phyloP scores from a whole-genome alignment of 177 flowering plant genomes.

The Vitis hybrid region DNA sequence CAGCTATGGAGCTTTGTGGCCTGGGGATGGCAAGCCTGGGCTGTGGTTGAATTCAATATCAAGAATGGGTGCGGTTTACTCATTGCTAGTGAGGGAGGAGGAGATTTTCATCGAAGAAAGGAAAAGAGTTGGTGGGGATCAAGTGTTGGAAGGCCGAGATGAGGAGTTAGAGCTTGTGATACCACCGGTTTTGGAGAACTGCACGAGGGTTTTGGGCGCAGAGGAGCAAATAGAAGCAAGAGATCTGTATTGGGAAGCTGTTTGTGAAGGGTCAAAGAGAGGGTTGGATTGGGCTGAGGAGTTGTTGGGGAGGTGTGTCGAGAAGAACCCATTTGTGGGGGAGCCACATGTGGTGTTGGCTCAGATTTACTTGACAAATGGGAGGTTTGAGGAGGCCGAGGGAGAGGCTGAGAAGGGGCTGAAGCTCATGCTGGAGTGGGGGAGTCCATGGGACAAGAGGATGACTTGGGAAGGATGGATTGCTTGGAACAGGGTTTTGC shows the following conservation, averaged over 20 bases:
- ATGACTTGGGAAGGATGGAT: constrained; percentile 97
- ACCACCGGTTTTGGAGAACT: constrained; percentile 73
- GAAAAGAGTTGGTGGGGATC: constrained; percentile 22
- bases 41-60: constrained; percentile 86
- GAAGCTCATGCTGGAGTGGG: constrained; percentile 77
- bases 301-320: constrained; percentile 46
- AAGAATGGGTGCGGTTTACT: constrained; percentile 75
- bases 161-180: constrained; percentile 73
- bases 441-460: constrained; percentile 98
- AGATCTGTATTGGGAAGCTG: constrained; percentile 89
- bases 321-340: constrained; percentile 90
- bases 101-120: constrained; percentile 50
- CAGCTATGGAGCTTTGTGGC: constrained; percentile 57
- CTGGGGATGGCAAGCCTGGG: constrained; percentile 93
- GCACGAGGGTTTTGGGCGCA: constrained; percentile 64
- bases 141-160: constrained; percentile 31
- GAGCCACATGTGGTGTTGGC: constrained; percentile 79
- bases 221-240: constrained; percentile 74
- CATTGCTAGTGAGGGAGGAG: constrained; percentile 70
- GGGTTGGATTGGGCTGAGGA: constrained; percentile 52
- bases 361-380: constrained; percentile 60
- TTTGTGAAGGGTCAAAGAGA: constrained; percentile 31
- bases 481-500: constrained; percentile 82
- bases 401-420: constrained; percentile 73
- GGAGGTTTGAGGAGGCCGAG: constrained; percentile 76